Evolutionary conservation across 225 moss, liverwort and hornwort species (phyloP).

Genomic region (Takakia lepidozioides): DNA sequence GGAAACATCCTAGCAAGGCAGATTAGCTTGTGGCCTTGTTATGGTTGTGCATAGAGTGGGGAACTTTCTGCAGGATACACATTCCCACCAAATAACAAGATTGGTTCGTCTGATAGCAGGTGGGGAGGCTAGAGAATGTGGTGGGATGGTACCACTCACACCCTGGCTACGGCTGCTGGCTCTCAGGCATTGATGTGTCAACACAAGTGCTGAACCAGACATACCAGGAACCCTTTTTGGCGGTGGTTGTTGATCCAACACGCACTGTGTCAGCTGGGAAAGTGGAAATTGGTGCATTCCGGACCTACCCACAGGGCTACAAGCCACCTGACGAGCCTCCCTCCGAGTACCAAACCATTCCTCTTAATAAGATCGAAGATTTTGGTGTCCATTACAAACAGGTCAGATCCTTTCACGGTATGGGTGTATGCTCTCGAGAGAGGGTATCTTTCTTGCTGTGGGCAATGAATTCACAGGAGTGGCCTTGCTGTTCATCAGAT

Average conservation of each 20-base stretch:
- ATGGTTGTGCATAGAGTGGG: too few relatives aligned
- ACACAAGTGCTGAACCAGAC: conserved; percentile 88
- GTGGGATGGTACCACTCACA: conserved; percentile 98
- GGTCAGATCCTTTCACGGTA: conserved; percentile 19
- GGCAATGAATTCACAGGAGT: too few relatives aligned
- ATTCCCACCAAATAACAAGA: too few relatives aligned
- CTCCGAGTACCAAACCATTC: conserved; percentile 88
- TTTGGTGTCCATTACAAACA: conserved; percentile 89
- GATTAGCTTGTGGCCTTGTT: too few relatives aligned
- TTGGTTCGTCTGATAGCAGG: too few relatives aligned
- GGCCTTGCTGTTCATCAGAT: background rate
- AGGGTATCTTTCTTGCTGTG: too few relatives aligned
- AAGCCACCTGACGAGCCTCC: conserved; percentile 88
- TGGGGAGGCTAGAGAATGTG: conserved; percentile 90
- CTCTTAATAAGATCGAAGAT: conserved; percentile 89
- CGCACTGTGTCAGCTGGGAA: conserved; percentile 85
- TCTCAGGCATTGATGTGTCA: conserved; percentile 85
- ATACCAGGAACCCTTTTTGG: conserved; percentile 83
- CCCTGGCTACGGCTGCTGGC: conserved; percentile 95
- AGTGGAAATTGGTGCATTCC: conserved; percentile 86
- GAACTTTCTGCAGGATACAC: too few relatives aligned
- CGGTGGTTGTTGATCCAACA: conserved; percentile 84
- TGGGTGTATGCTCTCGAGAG: too few relatives aligned
- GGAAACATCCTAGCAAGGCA: too few relatives aligned
- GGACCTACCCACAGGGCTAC: conserved; percentile 76